Conservation (phyloP, 176 grass and related monocot species). For the Secale cereale region DNA sequence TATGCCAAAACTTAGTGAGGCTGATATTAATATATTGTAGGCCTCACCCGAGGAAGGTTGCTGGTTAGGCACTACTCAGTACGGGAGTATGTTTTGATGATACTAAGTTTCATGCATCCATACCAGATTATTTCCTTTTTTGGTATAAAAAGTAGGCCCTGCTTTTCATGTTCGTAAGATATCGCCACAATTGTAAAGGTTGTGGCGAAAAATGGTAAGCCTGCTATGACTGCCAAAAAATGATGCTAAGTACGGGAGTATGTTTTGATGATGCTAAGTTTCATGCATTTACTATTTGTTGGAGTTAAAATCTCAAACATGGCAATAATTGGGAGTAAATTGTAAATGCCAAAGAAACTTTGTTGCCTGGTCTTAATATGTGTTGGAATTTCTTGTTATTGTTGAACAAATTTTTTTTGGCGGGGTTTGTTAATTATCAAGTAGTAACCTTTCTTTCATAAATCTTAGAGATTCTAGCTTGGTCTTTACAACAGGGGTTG, state of each 20-base stretch:
- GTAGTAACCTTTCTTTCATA: background rate
- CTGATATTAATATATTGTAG: background rate
- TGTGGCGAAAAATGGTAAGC: too few relatives aligned
- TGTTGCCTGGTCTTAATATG: background rate
- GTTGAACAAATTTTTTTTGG: background rate
- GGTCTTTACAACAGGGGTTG: constrained; percentile 70
- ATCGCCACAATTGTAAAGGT: too few relatives aligned
- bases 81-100: background rate
- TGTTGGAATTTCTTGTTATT: background rate
- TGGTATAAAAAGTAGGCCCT: background rate
- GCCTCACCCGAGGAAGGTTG: background rate
- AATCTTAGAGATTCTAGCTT: constrained; percentile 11
- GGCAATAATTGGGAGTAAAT: background rate
- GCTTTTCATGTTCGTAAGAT: constrained; percentile 19
- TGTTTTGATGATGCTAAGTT: background rate
- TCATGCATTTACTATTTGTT: background rate
- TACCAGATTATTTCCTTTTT: background rate
- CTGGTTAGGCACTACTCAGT: background rate
- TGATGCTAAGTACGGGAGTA: background rate
- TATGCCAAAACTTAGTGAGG: background rate
- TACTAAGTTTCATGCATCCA: background rate
- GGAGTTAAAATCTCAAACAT: too few relatives aligned
- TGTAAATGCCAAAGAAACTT: background rate
- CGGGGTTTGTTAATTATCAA: background rate
- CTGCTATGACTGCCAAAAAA: too few relatives aligned